Conservation (phyloP, 129 eudicot species). For the Pulicaria dysenterica region DNA sequence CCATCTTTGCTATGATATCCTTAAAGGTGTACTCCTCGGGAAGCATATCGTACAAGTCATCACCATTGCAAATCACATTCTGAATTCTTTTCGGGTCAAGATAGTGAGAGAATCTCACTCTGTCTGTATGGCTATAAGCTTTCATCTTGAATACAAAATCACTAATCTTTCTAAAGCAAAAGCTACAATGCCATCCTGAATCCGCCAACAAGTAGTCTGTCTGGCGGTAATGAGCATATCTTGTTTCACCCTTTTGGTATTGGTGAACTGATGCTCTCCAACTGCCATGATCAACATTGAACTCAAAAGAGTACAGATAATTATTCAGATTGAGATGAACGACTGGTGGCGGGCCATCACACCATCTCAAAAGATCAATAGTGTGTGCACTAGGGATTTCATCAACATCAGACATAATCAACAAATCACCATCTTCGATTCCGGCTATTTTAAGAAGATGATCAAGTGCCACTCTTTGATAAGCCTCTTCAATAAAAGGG, state of each 20-base stretch:
- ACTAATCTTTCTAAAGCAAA: constrained; percentile 57
- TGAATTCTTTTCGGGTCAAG: constrained; percentile 66
- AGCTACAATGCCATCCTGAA: constrained; percentile 88
- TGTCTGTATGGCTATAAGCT: constrained; percentile 72
- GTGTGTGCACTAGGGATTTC: constrained; percentile 79
- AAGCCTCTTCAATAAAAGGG: constrained; percentile 81
- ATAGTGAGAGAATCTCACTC: constrained; percentile 68
- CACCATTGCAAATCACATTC: constrained; percentile 60
- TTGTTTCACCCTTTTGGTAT: constrained; percentile 58
- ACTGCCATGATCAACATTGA: constrained; percentile 41
- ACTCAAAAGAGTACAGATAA: constrained; percentile 70
- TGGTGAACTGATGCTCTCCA: constrained; percentile 80
- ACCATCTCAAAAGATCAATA: constrained; percentile 72
- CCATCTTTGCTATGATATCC: constrained; percentile 72
- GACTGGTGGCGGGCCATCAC: constrained; percentile 61
- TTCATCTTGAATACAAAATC: constrained; percentile 82
- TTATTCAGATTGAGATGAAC: constrained; percentile 61
- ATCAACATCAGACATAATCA: constrained; percentile 83
- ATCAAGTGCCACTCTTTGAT: constrained; percentile 67
- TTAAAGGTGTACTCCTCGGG: constrained; percentile 78
- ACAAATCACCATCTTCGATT: constrained; percentile 67
- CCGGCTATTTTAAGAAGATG: constrained; percentile 67
- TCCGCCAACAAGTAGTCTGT: constrained; percentile 57
- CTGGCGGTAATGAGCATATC: constrained; percentile 70
- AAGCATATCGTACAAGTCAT: constrained; percentile 71